Evolutionary conservation across 2,329 filamentous ascomycete species (phyloP), one percentile per base, ranked within the genome.

Genomic region (Aspergillus niger): DNA sequence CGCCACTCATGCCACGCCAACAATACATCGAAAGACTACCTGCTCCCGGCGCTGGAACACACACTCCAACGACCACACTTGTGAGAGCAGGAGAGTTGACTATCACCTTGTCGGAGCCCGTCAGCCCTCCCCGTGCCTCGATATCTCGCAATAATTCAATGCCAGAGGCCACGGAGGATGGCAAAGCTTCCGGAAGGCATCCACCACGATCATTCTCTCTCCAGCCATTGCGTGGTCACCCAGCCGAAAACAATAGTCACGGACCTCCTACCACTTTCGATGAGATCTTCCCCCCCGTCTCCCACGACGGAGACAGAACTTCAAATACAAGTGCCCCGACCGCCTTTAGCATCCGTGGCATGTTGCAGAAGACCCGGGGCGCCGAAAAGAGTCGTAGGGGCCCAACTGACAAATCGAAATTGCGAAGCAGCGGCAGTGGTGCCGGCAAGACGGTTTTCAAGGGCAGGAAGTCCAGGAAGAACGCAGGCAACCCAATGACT

Each of bases 331-430:
- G 63, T 50, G 65, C 38, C 17, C 57, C 64, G 13, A 61, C 63
- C 32, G 36, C 65, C 13, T 67, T 55, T 24, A 62, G 64, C 24
- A 60, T 70, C 50, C 67, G 66, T 3, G 66, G 58, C 52, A 69
- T 69, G 2, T 65, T 69, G 56, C 24, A 50, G n/a, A 67, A 64
- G 41, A 38, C 55, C 38, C 63, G 61, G 22, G 22, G 44, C 15
- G 15, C 47, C 8, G 62, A 65, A 3, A 66, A 65, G 20, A 52
- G 24, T 17, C 20, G 11, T 26, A 15, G 28, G 8, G 32, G 32
- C 20, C 22, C 15, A 11, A 43, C 22, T 28, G 11, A 11, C 38
- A n/a, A 30, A 50, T 44, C 20, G 20, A 44, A 44, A 13, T 44
- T 11, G n/a, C n/a, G 8, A 17, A 11, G 26, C 47, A 30, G 17